Evolutionary conservation across 495 filamentous ascomycete genomes (phyloP).

Genomic region (Delitschia confertaspora): DNA sequence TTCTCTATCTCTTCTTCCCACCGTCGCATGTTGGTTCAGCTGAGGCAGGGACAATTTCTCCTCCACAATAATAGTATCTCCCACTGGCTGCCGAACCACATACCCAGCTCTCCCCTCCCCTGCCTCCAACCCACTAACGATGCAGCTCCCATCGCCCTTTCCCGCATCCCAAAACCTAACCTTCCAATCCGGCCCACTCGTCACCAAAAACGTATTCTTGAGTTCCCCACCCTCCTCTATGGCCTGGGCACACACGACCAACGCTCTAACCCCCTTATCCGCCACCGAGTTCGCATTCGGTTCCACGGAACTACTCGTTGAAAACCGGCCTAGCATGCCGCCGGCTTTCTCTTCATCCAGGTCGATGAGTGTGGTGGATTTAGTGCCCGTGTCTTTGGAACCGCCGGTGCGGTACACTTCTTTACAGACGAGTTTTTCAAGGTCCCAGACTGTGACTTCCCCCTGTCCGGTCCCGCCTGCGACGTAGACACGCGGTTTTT

Average conservation of each 20-base stretch:
- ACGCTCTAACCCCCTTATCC: slow-evolving; percentile 43
- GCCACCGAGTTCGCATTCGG: slow-evolving; percentile 44
- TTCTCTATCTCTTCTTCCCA: slow-evolving; percentile 30
- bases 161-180: slow-evolving; percentile 86
- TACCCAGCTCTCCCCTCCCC: slow-evolving; percentile 67
- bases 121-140: slow-evolving; percentile 68
- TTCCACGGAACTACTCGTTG: slow-evolving; percentile 54
- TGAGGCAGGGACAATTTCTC: slow-evolving; percentile 46
- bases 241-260: slow-evolving; percentile 45
- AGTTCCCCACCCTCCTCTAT: slow-evolving; percentile 51
- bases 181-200: slow-evolving; percentile 81
- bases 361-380: slow-evolving; percentile 76
- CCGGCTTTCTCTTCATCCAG: slow-evolving; percentile 85
- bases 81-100: slow-evolving; percentile 56
- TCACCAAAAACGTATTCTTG: slow-evolving; percentile 62
- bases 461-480: slow-evolving; percentile 80
- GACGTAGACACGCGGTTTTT: slow-evolving; percentile 65
- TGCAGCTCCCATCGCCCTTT: slow-evolving; percentile 59
- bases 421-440: slow-evolving; percentile 79
- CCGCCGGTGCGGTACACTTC: slow-evolving; percentile 69
- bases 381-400: slow-evolving; percentile 43
- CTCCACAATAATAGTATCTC: slow-evolving; percentile 59
- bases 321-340: slow-evolving; percentile 82
- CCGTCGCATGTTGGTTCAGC: slow-evolving; percentile 39
- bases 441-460: slow-evolving; percentile 94